Evolutionary conservation across 148 eudicot genomes (phyloP).

Genomic region (Amaranthus cruentus): DNA sequence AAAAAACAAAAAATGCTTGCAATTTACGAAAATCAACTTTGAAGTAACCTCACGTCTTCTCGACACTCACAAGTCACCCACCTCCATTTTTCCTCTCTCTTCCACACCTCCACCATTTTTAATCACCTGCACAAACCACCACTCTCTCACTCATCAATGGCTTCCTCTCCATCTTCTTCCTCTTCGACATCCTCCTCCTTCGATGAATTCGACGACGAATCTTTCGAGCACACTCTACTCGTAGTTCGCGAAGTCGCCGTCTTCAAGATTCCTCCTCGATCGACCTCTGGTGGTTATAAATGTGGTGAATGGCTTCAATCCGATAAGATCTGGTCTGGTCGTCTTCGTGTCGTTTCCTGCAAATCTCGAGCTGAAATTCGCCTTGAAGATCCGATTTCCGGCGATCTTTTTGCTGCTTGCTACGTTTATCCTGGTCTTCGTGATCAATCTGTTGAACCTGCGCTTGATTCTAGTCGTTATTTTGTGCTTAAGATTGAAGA

Average conservation of each 20-base stretch:
- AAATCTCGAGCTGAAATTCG: slow-evolving; percentile 82
- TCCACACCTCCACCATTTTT: not conserved
- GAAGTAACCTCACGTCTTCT: too few relatives aligned
- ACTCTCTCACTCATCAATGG: slow-evolving; percentile 18
- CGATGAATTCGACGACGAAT: slow-evolving; percentile 62
- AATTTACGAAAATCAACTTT: too few relatives aligned
- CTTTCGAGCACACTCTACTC: slow-evolving; percentile 93
- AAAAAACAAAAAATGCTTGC: too few relatives aligned
- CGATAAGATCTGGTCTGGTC: slow-evolving; percentile 97
- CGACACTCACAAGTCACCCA: not conserved
- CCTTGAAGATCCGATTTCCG: slow-evolving; percentile 82
- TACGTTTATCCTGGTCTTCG: slow-evolving; percentile 68
- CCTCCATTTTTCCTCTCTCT: not conserved
- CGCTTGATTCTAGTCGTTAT: slow-evolving; percentile 81
- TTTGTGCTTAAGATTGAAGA: slow-evolving; percentile 91
- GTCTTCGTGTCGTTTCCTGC: slow-evolving; percentile 86
- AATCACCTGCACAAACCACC: not conserved
- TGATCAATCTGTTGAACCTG: slow-evolving; percentile 72
- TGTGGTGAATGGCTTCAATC: slow-evolving; percentile 99
- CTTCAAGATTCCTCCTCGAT: slow-evolving; percentile 91
- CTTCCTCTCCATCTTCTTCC: slow-evolving; percentile 13
- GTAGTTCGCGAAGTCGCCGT: slow-evolving; percentile 93
- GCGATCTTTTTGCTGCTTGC: slow-evolving; percentile 93
- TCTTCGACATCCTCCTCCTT: slow-evolving; percentile 25
- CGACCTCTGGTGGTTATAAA: slow-evolving; percentile 87